Conservation (phyloP, 495 filamentous ascomycete genomes). For the Talaromyces wortmannii region DNA sequence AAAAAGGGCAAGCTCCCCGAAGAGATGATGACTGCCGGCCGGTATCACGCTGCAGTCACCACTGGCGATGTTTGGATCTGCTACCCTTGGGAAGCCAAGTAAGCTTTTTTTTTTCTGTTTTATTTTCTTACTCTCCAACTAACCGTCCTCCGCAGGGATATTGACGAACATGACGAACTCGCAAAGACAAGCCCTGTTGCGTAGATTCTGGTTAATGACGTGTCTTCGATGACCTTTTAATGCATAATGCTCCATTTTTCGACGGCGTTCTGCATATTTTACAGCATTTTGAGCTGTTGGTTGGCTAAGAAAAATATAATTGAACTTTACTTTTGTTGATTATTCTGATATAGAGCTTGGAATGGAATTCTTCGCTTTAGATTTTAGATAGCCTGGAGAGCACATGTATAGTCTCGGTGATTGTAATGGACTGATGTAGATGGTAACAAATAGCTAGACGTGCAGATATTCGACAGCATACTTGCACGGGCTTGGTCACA, state of each 20-base stretch:
- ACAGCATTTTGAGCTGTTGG: neutral
- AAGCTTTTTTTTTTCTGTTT: slow-evolving; percentile 21
- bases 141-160: slow-evolving; percentile 49
- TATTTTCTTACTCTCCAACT: neutral
- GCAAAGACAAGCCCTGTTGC: slow-evolving; percentile 46
- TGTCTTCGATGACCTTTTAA: slow-evolving; percentile 4
- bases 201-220: slow-evolving; percentile 17
- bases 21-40: slow-evolving; percentile 66
- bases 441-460: neutral
- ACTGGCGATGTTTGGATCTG: slow-evolving; percentile 94
- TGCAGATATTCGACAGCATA: too few species aligned
- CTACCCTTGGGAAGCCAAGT: slow-evolving; percentile 98
- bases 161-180: slow-evolving; percentile 82
- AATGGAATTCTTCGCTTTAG: neutral
- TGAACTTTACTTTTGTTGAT: neutral
- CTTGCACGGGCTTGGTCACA: too few species aligned
- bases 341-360: neutral
- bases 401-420: too few species aligned
- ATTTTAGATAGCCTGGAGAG: too few species aligned
- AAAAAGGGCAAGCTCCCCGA: slow-evolving; percentile 85
- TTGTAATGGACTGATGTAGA: neutral
- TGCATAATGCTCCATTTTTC: neutral
- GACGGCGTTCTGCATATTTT: neutral
- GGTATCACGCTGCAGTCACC: slow-evolving; percentile 83
- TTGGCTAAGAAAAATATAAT: neutral